Conservation (phyloP, 345 rosid species). For the Gossypium rotundifolium region DNA sequence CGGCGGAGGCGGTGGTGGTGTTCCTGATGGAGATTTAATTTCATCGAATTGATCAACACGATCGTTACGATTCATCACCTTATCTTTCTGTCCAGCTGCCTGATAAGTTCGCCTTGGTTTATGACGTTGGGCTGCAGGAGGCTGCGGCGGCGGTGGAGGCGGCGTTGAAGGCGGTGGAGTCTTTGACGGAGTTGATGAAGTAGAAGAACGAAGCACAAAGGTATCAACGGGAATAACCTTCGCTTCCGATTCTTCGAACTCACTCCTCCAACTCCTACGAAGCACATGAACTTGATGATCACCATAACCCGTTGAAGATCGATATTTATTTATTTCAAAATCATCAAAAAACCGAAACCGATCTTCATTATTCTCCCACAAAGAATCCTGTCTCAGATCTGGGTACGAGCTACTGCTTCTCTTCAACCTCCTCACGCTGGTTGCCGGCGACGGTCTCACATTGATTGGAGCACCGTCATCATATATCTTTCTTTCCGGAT, state of each 20-base stretch:
- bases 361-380: slow-evolving; percentile 41
- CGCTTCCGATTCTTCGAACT: slow-evolving; percentile 32
- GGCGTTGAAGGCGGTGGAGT: slow-evolving; percentile 19
- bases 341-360: slow-evolving; percentile 66
- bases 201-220: slow-evolving; percentile 33
- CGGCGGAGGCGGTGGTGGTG: slow-evolving; percentile 35
- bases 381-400: slow-evolving; percentile 51
- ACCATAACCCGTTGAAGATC: slow-evolving; percentile 10
- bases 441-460: slow-evolving; percentile 11
- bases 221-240: slow-evolving; percentile 63
- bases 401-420: slow-evolving; percentile 76
- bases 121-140: slow-evolving; percentile 18
- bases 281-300: slow-evolving; percentile 15
- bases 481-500: slow-evolving; percentile 27
- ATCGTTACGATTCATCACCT: slow-evolving; percentile 17
- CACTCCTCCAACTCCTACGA: slow-evolving; percentile 19
- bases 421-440: slow-evolving; percentile 39
- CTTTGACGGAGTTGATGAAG: slow-evolving; percentile 17
- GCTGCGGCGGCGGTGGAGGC: slow-evolving; percentile 33
- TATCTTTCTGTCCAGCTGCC: slow-evolving; percentile 32
- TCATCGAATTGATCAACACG: slow-evolving; percentile 8
- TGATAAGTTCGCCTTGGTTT: slow-evolving; percentile 33
- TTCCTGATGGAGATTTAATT: slow-evolving; percentile 26
- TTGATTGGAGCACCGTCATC: slow-evolving; percentile 17
- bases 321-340: slow-evolving; percentile 43